Evolutionary conservation across 495 filamentous ascomycete genomes (phyloP).

Genomic region (Aspergillus panamensis): DNA sequence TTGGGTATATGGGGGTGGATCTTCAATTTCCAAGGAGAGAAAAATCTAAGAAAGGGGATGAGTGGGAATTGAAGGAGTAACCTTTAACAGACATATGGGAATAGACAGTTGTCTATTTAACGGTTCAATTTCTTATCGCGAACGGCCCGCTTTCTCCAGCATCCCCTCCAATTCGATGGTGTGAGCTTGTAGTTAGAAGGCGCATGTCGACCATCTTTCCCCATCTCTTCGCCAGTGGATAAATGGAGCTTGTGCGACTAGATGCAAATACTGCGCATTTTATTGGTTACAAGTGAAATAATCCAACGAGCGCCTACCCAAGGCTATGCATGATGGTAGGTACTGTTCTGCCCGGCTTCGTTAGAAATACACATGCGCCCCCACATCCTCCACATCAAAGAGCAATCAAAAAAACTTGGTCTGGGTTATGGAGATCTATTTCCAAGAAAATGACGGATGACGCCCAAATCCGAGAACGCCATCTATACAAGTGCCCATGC

Average conservation of each 20-base stretch:
- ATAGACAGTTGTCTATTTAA: neutral
- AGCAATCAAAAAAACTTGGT: neutral
- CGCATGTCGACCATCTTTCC: neutral
- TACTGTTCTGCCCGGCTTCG: neutral
- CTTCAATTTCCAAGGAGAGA: neutral
- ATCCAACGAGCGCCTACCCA: neutral
- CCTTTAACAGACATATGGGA: neutral
- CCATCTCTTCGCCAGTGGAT: neutral
- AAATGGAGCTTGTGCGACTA: too few species aligned
- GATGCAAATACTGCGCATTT: neutral
- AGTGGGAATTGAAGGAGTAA: neutral
- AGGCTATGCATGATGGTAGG: too few species aligned
- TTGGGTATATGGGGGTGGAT: neutral
- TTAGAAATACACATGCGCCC: neutral
- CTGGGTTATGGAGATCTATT: slow-evolving; percentile 15
- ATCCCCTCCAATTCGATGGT: neutral
- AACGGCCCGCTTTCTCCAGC: neutral
- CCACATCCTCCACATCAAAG: neutral
- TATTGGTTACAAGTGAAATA: slow-evolving; percentile 7
- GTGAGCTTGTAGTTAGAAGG: slow-evolving; percentile 1
- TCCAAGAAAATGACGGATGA: slow-evolving; percentile 19
- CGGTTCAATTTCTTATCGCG: neutral
- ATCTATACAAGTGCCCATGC: slow-evolving; percentile 38
- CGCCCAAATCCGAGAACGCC: slow-evolving; percentile 30
- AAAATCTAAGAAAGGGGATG: neutral